Evolutionary conservation across 345 rosid genomes (phyloP).

Genomic region (Sonneratia alba): DNA sequence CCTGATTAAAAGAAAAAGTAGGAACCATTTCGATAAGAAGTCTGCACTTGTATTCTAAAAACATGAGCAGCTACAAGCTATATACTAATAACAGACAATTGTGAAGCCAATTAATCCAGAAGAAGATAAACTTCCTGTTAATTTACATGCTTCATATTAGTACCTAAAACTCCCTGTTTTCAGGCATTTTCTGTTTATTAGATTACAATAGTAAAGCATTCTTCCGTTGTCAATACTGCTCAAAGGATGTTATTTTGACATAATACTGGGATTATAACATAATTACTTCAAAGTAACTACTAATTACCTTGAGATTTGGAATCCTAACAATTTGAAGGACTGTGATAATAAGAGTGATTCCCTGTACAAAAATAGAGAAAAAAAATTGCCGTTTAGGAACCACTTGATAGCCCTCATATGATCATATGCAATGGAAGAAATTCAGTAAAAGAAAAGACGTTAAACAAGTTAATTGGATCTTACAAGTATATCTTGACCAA

Average conservation of each 20-base stretch:
- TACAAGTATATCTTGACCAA: conserved; percentile 98
- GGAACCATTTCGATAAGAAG: neutral
- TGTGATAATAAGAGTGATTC: conserved; percentile 87
- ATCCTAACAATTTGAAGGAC: conserved; percentile 91
- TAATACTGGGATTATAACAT: neutral
- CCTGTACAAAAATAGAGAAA: conserved; percentile 31
- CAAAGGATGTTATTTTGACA: neutral
- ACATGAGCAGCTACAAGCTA: neutral
- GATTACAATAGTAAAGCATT: neutral
- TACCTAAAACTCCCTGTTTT: neutral
- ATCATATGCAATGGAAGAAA: neutral
- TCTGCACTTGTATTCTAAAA: neutral
- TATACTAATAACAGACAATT: neutral
- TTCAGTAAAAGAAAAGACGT: neutral
- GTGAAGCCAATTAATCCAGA: neutral
- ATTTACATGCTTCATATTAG: neutral
- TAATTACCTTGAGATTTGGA: conserved; percentile 87
- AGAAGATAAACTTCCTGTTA: neutral
- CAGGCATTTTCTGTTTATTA: neutral
- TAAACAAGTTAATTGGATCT: conserved; percentile 20
- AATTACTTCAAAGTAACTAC: conserved; percentile 22
- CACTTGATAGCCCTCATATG: neutral
- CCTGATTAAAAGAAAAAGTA: conserved; percentile 35
- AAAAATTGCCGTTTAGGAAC: neutral
- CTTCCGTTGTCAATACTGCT: neutral